Percentiles rank a stretch among this genome's conserved stretches.
Evolutionary conservation across 441 rosid genomes (phyloP).

Genomic region (Adansonia rubrostipa): DNA sequence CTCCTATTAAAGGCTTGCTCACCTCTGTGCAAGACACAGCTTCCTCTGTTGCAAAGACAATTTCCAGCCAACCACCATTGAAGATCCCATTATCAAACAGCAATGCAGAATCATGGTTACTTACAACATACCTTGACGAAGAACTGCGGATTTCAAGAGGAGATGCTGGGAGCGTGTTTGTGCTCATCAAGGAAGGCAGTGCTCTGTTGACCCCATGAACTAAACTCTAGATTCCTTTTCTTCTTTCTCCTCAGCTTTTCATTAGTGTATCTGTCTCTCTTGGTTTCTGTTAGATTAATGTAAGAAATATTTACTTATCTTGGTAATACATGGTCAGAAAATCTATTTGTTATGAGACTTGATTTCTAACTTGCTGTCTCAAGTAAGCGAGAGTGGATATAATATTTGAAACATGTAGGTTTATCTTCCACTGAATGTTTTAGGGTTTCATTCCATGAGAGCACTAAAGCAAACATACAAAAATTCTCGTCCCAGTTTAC

Average conservation of each 20-base stretch:
- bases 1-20: slow-evolving; percentile 79
- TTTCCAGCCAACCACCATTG: slow-evolving; percentile 94
- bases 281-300: slow-evolving; percentile 1
- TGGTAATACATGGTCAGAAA: background rate
- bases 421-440: background rate
- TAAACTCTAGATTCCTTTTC: background rate
- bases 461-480: background rate
- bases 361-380: background rate
- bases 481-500: background rate
- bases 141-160: slow-evolving; percentile 93
- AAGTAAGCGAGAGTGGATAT: background rate
- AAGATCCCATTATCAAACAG: slow-evolving; percentile 67
- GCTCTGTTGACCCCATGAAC: slow-evolving; percentile 53
- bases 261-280: too few relatives aligned
- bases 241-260: background rate
- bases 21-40: slow-evolving; percentile 86
- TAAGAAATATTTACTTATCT: background rate
- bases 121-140: slow-evolving; percentile 90
- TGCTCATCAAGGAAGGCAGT: slow-evolving; percentile 90
- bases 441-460: background rate
- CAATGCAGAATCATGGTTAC: slow-evolving; percentile 84
- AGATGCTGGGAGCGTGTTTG: slow-evolving; percentile 85
- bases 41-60: slow-evolving; percentile 76
- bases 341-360: background rate
- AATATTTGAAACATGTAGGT: background rate